phyloP scores from a whole-genome alignment of 768 basidiomycete genomes.

The Lyophyllum shimeji region DNA sequence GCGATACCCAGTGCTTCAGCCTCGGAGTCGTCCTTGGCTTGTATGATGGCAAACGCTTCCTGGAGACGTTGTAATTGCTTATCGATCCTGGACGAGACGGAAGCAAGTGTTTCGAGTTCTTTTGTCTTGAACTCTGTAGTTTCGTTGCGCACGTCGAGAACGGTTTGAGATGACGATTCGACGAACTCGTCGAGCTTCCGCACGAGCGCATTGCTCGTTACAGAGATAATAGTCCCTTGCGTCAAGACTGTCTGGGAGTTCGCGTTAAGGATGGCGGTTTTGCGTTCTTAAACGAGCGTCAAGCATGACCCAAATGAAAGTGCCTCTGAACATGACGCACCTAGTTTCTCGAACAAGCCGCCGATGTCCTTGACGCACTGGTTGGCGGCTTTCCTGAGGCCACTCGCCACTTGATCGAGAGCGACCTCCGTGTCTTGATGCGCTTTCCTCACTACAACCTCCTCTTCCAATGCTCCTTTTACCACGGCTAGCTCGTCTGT shows the following conservation, averaged over 20 bases:
- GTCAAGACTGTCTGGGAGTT: constrained; percentile 67
- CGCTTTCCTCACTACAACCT: constrained; percentile 73
- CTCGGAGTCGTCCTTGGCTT: constrained; percentile 54
- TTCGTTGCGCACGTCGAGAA: constrained; percentile 52
- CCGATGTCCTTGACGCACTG: constrained; percentile 70
- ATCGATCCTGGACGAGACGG: constrained; percentile 53
- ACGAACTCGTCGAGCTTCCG: constrained; percentile 62
- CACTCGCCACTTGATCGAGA: constrained; percentile 71
- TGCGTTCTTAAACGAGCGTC: constrained; percentile 58
- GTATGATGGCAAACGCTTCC: constrained; percentile 51
- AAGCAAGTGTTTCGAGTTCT: constrained; percentile 53
- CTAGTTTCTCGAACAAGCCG: constrained; percentile 80
- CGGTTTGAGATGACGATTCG: constrained; percentile 52
- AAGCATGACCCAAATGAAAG: constrained; percentile 9
- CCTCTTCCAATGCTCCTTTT: constrained; percentile 72
- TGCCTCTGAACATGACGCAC: constrained; percentile 40
- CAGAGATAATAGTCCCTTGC: constrained; percentile 59
- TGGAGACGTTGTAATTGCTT: constrained; percentile 57
- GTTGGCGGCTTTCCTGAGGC: constrained; percentile 62
- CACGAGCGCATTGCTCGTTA: constrained; percentile 52
- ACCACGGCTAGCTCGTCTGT: constrained; percentile 57
- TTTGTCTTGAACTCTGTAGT: constrained; percentile 54
- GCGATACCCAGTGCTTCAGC: constrained; percentile 49
- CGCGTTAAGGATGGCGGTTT: constrained; percentile 55
- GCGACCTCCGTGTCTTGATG: constrained; percentile 72